Conservation (phyloP, 768 basidiomycete species). For the Trametes villosa region DNA sequence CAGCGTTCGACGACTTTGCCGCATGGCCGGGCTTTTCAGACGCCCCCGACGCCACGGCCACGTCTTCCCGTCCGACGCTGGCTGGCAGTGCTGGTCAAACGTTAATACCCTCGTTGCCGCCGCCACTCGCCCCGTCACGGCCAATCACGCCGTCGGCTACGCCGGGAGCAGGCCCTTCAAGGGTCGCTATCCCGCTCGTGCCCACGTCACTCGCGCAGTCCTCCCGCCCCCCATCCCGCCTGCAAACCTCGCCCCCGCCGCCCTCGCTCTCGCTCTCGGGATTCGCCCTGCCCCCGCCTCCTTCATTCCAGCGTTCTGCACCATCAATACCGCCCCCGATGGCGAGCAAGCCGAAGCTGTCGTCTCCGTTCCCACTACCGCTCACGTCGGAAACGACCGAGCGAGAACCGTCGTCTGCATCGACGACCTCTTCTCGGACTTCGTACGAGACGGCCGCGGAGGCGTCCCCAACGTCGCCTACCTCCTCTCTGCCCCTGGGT, state of each 20-base stretch:
- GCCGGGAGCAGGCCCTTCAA: constrained; percentile 9
- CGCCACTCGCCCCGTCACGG: constrained; percentile 24
- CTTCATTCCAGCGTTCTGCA: constrained; percentile 3
- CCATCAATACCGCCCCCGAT: neutral
- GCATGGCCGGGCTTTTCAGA: constrained; percentile 18
- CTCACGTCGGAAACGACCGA: neutral
- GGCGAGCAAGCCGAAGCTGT: constrained; percentile 16
- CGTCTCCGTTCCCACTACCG: constrained; percentile 17
- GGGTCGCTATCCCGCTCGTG: neutral
- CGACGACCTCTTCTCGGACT: constrained; percentile 16
- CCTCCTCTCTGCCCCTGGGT: constrained; percentile 23
- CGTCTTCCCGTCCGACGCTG: neutral
- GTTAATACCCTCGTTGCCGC: constrained; percentile 8
- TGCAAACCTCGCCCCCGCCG: constrained; percentile 13
- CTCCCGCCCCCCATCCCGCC: constrained; percentile 19
- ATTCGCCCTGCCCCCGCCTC: constrained; percentile 15
- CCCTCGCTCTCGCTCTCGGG: constrained; percentile 4
- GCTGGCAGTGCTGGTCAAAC: neutral
- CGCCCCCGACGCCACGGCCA: constrained; percentile 11
- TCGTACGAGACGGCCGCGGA: constrained; percentile 19
- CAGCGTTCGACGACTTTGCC: constrained; percentile 21
- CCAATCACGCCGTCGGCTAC: constrained; percentile 19
- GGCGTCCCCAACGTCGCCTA: constrained; percentile 20
- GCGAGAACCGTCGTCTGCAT: constrained; percentile 12
- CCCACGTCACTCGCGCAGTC: constrained; percentile 7